Evolutionary conservation across 2,329 filamentous ascomycete genomes (phyloP), one percentile per base, ranked within the genome.

Genomic region (Claviceps paspali): DNA sequence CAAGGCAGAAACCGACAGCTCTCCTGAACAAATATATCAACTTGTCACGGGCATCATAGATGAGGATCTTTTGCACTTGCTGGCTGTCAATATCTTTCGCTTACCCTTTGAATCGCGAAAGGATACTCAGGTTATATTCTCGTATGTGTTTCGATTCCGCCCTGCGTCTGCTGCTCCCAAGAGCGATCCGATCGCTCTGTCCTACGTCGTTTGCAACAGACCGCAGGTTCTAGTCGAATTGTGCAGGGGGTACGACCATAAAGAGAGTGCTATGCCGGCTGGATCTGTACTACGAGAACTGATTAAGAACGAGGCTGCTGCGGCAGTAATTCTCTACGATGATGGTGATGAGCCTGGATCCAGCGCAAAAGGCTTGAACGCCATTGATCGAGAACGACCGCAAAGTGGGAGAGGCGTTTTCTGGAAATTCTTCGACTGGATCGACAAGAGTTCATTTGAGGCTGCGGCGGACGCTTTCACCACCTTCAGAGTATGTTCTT

Each of bases 401-500:
- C 82, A 91, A 49, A 80, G 73, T 33, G 87, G 87, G 10, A 71
- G 76, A 31, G 88, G 88, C 3, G 76, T 95, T 2, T 95, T 98
- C 56, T 98, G 91, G 91, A 79, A 75, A 33, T 96, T 96, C 61
- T 96, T 98, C 53, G 76, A 82, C 43, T 98, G 88, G 85, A 93
- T 98, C 50, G 87, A 96, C 62, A 85, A 85, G 60, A 85, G 86
- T 48, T 87, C 82, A 22, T 98, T 98, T 52, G 91, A 98, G 64
- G 84, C 96, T 46, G 87, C 86, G 50, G 88, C 91, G 23, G 91
- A 98, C 65, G 88, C 91, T 1, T 98, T 98, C 57, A 94, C 87
- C 41, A 96, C 88, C 4, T 98, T 98, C 60, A 74, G 88, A 56
- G 84, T 94, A 70, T 51, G 73, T 47, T 29, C 11, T 41, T 35